Base-by-base conservation (phyloP, 345 rosid species). In the Microcos paniculata region DNA sequence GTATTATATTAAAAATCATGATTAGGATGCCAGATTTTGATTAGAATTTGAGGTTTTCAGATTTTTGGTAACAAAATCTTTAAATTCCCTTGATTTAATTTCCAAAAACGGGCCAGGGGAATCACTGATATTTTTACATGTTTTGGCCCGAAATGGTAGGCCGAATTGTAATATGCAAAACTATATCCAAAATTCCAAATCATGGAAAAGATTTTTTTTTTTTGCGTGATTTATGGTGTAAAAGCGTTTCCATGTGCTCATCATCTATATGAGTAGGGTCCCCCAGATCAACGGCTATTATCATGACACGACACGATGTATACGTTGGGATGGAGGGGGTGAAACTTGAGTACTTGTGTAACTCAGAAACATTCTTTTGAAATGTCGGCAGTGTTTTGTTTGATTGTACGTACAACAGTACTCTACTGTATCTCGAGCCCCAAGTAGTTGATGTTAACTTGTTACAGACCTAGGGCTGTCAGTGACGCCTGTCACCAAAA, bases 381-480 rank as follows among this genome's bases (percentile, higher is more conserved):
- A 55, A 35, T 82, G 85, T 82, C 85, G 83, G 83, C 82, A 82
- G 77, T 55, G 65, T 30, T 62, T 75, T 55, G 65, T 40, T 62
- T 67, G n/a, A 23, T 61, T 48, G 43, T 74, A 23, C 59, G 40
- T 12, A 35, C 42, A 40, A 46, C 33, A 26, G 19, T 24, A 48
- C 21, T 21, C 12, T 46, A 16, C 56, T 2, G 28, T 57, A 35
- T 48, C n/a, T 56, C 21, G 21, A 58, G n/a, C 31, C 68, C 49
- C 62, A 9, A n/a, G n/a, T n/a, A 21, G 14, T 51, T 23, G 26
- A 28, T 19, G 78, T 70, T 75, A 70, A 55, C 40, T n/a, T 35
- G 40, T 35, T 35, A 35, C 4, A 7, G 40, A 3, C 40, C 6
- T 35, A 35, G 6, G 40, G 62, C 14, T 77, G 69, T 69, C 72